Conservation (phyloP, 192 early-diverging fungal genomes). For the Geosiphon pyriformis region DNA sequence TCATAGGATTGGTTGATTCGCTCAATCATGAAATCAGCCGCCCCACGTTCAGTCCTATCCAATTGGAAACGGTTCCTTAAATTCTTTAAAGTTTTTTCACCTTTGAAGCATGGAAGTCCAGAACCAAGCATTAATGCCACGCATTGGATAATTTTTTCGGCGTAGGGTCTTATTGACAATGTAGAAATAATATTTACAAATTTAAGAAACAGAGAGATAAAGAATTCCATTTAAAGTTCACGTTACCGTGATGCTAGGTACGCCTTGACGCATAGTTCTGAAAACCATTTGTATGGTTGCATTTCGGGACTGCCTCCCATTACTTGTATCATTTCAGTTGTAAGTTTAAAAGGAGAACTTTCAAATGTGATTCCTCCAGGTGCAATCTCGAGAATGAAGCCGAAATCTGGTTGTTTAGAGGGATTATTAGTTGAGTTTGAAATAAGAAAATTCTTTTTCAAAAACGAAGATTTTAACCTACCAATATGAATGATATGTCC, state of each 20-base stretch:
- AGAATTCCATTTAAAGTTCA: conserved; percentile 4
- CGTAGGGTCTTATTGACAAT: conserved; percentile 61
- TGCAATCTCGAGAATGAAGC: conserved; percentile 98
- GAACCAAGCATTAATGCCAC: conserved; percentile 93
- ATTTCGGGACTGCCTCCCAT: conserved; percentile 86
- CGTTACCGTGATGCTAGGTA: conserved; percentile 73
- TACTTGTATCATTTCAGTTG: conserved; percentile 92
- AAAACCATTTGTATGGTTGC: conserved; percentile 83
- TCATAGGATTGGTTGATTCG: conserved; percentile 88
- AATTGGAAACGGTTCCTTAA: conserved; percentile 84
- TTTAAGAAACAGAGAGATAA: conserved; percentile 8
- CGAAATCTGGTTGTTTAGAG: conserved; percentile 96
- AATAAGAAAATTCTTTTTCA: too few species aligned
- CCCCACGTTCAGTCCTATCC: conserved; percentile 81
- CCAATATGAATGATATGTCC: conserved; percentile 97
- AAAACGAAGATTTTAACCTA: conserved; percentile 36
- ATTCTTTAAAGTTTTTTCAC: conserved; percentile 79
- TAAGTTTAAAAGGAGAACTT: conserved; percentile 95
- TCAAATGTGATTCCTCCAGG: conserved; percentile 97
- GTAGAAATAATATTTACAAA: not conserved
- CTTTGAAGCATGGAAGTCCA: conserved; percentile 96
- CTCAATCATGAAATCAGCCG: conserved; percentile 92
- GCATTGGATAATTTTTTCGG: conserved; percentile 85
- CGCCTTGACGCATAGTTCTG: conserved; percentile 83
- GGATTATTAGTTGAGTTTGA: too few species aligned